Percentiles rank a stretch among this genome's conserved stretches.
Evolutionary conservation across 352 stramenopile genomes (phyloP).

Genomic region (Albugo candida): DNA sequence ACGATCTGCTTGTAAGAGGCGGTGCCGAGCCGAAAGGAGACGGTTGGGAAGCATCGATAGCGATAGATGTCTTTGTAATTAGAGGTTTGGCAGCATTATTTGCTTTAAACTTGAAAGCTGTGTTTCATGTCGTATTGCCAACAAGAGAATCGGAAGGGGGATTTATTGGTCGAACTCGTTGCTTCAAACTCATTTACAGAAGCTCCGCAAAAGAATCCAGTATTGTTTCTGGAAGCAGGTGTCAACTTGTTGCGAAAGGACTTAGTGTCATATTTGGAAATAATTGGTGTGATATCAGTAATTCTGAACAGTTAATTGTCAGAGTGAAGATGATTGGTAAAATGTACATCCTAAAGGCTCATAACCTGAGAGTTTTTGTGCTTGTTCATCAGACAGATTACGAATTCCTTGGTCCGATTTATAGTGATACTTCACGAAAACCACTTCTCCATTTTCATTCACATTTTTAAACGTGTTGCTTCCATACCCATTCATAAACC

Average conservation of each 20-base stretch:
- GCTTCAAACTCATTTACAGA: constrained; percentile 21
- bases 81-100: constrained; percentile 13
- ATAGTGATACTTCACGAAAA: constrained; percentile 89
- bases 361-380: constrained; percentile 33
- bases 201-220: constrained; percentile 14
- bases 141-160: constrained; percentile 14
- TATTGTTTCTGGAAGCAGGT: constrained; percentile 10
- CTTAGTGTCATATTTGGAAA: no score
- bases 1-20: constrained; percentile 1
- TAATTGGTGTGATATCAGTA: no score
- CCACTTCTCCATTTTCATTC: constrained; percentile 49
- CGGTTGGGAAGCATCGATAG: no score
- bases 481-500: constrained; percentile 86
- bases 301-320: no score
- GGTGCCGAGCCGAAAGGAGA: constrained; percentile 20
- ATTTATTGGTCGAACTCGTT: constrained; percentile 9
- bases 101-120: constrained; percentile 19
- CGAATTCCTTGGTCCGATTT: constrained; percentile 82
- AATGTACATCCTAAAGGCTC: no score
- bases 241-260: no score
- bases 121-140: constrained; percentile 12
- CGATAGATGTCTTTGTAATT: background rate
- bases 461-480: constrained; percentile 84
- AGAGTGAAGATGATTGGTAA: no score
- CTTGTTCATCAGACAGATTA: constrained; percentile 72